Evolutionary conservation across 202 grass and related monocot species (phyloP).

Genomic region (Digitaria exilis): DNA sequence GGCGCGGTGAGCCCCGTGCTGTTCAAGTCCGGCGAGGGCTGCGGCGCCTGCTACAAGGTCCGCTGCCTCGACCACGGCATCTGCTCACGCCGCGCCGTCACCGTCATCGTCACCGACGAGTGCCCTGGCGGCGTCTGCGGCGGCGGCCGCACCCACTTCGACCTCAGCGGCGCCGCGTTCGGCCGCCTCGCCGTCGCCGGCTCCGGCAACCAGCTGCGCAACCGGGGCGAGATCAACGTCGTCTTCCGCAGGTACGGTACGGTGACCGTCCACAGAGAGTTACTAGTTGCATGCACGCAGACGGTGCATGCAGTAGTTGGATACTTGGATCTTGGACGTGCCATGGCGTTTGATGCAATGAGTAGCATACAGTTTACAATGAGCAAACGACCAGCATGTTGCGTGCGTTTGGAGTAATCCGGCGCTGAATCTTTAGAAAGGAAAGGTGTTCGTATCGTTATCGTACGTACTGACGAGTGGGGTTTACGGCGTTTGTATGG

Average conservation of each 20-base stretch:
- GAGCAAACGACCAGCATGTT: neutral
- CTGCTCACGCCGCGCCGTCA: conserved; percentile 94
- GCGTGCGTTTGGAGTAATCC: neutral
- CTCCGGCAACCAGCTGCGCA: conserved; percentile 54
- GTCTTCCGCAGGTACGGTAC: conserved; percentile 69
- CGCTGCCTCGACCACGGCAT: conserved; percentile 69
- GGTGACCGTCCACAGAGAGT: no score
- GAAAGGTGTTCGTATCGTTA: neutral
- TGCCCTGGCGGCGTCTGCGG: conserved; percentile 87
- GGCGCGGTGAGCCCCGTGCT: conserved; percentile 97
- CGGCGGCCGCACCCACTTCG: conserved; percentile 75
- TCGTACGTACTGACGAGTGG: neutral
- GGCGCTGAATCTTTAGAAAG: neutral
- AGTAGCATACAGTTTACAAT: neutral
- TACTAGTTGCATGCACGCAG: no score
- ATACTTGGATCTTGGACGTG: conserved; percentile 47
- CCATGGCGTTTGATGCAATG: neutral
- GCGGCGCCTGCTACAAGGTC: conserved; percentile 98
- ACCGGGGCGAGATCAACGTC: conserved; percentile 82
- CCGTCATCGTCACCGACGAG: conserved; percentile 92
- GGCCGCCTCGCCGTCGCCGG: conserved; percentile 74
- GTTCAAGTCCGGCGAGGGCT: conserved; percentile 91
- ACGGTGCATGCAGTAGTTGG: conserved; percentile 3
- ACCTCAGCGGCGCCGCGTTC: conserved; percentile 95
- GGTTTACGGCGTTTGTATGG: neutral